Evolutionary conservation across 192 early-diverging fungal genomes (phyloP).

Genomic region (Coemansia sp.): DNA sequence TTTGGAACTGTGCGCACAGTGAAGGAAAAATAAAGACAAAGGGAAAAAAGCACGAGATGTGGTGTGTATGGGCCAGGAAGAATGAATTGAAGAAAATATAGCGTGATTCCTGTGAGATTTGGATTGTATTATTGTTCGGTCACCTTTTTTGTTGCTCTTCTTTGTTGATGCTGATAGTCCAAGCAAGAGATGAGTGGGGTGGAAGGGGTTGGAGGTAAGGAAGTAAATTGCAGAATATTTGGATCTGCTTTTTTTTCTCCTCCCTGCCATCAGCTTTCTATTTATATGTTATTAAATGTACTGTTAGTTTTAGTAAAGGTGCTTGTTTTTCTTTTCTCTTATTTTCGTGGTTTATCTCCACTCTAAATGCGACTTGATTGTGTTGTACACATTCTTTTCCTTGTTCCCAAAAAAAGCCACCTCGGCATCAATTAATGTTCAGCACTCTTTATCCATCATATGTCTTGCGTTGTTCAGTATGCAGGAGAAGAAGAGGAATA

Average conservation of each 20-base stretch:
- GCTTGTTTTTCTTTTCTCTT: neutral
- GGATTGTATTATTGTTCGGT: too few species aligned
- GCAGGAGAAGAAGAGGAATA: too few species aligned
- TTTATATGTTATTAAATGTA: neutral
- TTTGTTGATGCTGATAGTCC: too few species aligned
- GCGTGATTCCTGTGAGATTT: too few species aligned
- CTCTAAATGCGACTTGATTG: neutral
- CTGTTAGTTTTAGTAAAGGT: neutral
- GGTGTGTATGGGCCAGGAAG: too few species aligned
- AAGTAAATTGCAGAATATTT: neutral
- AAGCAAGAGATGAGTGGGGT: too few species aligned
- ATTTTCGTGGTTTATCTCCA: neutral
- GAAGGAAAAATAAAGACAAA: neutral
- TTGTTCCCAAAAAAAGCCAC: conserved; percentile 1
- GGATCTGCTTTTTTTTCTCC: neutral
- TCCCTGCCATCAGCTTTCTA: neutral
- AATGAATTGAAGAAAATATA: too few species aligned
- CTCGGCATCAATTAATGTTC: neutral
- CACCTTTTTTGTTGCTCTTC: too few species aligned
- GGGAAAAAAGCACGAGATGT: neutral
- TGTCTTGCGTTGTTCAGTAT: neutral
- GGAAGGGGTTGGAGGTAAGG: too few species aligned
- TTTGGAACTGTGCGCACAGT: neutral
- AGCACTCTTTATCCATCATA: neutral
- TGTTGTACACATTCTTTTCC: neutral